Base-by-base conservation (phyloP, 768 basidiomycete genomes). In the Sporobolomyces roseus region DNA sequence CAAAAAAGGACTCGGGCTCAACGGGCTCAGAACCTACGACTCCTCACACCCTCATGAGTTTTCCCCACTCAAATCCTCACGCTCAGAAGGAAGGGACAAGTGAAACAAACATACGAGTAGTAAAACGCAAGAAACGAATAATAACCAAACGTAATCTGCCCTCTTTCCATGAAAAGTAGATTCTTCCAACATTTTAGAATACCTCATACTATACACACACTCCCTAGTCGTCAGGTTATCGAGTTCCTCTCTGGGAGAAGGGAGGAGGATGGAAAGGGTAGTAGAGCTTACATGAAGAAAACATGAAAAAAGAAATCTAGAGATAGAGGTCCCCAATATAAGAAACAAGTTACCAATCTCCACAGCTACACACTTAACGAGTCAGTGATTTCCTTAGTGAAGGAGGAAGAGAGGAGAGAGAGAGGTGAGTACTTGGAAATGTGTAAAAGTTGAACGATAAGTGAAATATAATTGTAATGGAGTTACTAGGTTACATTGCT, bases 251-350 rank as follows among this genome's bases (percentile, higher is more conserved):
- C 56, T 30, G 61, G 41, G 30, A 49, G 54, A 27, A 30, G 29
- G 38, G 29, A 25, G 63, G 43, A 14, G 29, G 48, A 16, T 0
- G 13, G 46, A 35, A 30, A 29, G 27, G 14, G 43, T 2, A 10
- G 4, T n/a, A n/a, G n/a, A n/a, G 81, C 93, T 78, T 77, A 94
- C 94, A 99, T 96, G 83, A 98, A 99, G 83, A 97, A 97, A 61
- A 99, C 83, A 78, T 98, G 94, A 80, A 98, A 96, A 66, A 94
- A 84, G 74, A 97, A 91, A 79, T 98, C 94, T 27, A 98, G 81
- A 6, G 89, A 91, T 76, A 98, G 85, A 1, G 88, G 85, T 16
- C 94, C 96, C 79, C 97, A 98, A 80, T 93, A 99, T 75, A 93
- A 88, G 83, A 98, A 98, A 16, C 89, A 94, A 33, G 93, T 93